These are phyloP conservation scores for Mycena chlorophos DNA, from an alignment of 768 basidiomycete genomes.

Conservation along the genomic window DNA sequence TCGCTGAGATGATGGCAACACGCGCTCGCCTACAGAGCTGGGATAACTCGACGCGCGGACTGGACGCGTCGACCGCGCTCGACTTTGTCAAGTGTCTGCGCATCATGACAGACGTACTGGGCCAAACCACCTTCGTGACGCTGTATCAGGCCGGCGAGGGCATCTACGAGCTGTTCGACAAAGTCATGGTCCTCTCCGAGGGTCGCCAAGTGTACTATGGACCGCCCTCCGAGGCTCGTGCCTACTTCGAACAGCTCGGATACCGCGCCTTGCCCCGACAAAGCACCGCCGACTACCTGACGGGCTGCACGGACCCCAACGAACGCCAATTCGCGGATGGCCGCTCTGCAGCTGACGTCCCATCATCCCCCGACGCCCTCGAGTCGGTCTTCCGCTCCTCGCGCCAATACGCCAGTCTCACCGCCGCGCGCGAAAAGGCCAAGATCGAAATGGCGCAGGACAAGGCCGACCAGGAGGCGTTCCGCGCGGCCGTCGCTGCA, in stretches of 20 bases:
- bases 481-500: slow-evolving; percentile 70
- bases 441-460: slow-evolving; percentile 57
- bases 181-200: slow-evolving; percentile 80
- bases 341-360: slow-evolving; percentile 56
- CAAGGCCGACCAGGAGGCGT: slow-evolving; percentile 69
- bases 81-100: slow-evolving; percentile 82
- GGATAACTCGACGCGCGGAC: slow-evolving; percentile 81
- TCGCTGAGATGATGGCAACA: slow-evolving; percentile 85
- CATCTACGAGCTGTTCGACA: slow-evolving; percentile 80
- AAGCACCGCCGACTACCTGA: slow-evolving; percentile 83
- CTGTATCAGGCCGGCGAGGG: slow-evolving; percentile 84
- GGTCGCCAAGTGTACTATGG: slow-evolving; percentile 85
- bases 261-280: slow-evolving; percentile 77
- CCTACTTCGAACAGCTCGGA: slow-evolving; percentile 76
- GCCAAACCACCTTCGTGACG: slow-evolving; percentile 78
- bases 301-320: slow-evolving; percentile 80
- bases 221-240: slow-evolving; percentile 66
- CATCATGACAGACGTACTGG: slow-evolving; percentile 80
- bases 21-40: slow-evolving; percentile 79
- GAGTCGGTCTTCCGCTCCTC: slow-evolving; percentile 63
- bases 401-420: slow-evolving; percentile 42
- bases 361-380: slow-evolving; percentile 66
- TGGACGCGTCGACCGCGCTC: slow-evolving; percentile 85
- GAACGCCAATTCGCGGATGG: slow-evolving; percentile 79
- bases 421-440: slow-evolving; percentile 54